Percentiles rank a stretch among this genome's conserved stretches.
These are phyloP conservation scores for Lizonia empirigonia DNA, from an alignment of 2,329 filamentous ascomycete species.

Conservation along the genomic window DNA sequence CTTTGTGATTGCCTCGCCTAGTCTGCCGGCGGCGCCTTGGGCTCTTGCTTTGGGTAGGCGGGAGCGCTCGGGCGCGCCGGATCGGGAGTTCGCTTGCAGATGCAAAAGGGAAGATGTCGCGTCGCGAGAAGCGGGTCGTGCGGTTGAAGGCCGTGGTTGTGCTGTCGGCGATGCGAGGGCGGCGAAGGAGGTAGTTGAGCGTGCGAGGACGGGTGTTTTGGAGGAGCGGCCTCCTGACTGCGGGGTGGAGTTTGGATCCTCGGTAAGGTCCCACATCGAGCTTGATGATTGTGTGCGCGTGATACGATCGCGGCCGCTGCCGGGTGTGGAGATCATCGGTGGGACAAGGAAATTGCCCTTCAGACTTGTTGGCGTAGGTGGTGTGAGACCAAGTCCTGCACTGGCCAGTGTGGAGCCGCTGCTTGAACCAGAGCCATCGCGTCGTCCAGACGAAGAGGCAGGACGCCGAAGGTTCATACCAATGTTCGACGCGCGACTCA, in stretches of 20 bases:
- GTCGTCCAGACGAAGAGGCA: conserved; percentile 37
- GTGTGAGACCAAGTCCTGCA: conserved; percentile 38
- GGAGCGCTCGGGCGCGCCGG: conserved; percentile 22
- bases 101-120: conserved; percentile 33
- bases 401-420: conserved; percentile 36
- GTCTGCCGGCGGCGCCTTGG: conserved; percentile 22
- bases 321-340: conserved; percentile 34
- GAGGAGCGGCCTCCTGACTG: conserved; percentile 22
- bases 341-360: conserved; percentile 38
- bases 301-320: conserved; percentile 35
- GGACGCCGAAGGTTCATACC: conserved; percentile 39
- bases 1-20: conserved; percentile 37
- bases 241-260: conserved; percentile 34
- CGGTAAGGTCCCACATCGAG: conserved; percentile 43
- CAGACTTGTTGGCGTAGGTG: conserved; percentile 42
- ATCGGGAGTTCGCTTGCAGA: conserved; percentile 27
- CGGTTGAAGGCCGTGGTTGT: conserved; percentile 21
- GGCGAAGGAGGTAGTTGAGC: conserved; percentile 37
- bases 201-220: conserved; percentile 31
- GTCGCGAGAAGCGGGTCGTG: conserved; percentile 39
- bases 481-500: conserved; percentile 38
- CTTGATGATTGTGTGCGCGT: conserved; percentile 36
- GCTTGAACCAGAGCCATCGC: conserved; percentile 43
- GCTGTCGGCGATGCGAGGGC: conserved; percentile 29
- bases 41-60: conserved; percentile 43